These are phyloP conservation scores for Phaeosphaeria sp. DNA, from an alignment of 2,329 filamentous ascomycete species.

Conservation along the genomic window DNA sequence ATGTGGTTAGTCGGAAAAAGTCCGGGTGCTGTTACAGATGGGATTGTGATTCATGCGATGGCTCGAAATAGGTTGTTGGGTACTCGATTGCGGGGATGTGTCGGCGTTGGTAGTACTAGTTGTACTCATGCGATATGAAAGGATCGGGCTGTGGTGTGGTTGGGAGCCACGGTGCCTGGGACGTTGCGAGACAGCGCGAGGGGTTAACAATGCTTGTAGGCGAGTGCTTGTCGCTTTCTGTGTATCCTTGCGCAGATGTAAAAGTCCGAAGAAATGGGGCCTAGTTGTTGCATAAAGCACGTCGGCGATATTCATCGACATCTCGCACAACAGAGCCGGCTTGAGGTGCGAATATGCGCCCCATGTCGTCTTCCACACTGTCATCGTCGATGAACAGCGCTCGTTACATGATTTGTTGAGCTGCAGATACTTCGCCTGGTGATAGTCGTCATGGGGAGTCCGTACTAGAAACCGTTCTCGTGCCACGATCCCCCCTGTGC, in stretches of 20 bases:
- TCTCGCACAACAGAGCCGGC: background rate
- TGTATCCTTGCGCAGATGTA: background rate
- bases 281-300: background rate
- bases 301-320: background rate
- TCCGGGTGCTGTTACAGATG: constrained; percentile 10
- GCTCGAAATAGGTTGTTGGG: background rate
- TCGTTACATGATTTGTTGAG: no score
- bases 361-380: background rate
- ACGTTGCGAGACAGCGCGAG: background rate
- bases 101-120: background rate
- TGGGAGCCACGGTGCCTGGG: background rate
- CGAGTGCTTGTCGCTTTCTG: background rate
- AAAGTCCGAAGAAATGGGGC: background rate
- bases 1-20: background rate
- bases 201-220: background rate
- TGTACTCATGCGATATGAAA: background rate
- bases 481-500: background rate
- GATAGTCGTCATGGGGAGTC: background rate
- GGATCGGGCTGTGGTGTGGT: background rate
- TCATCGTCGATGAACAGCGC: background rate
- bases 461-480: background rate
- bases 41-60: constrained; percentile 23
- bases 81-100: background rate
- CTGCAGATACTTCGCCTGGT: no score
- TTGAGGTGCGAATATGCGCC: background rate